Base-by-base conservation (phyloP, 345 rosid genomes). In the Anacardium occidentale region DNA sequence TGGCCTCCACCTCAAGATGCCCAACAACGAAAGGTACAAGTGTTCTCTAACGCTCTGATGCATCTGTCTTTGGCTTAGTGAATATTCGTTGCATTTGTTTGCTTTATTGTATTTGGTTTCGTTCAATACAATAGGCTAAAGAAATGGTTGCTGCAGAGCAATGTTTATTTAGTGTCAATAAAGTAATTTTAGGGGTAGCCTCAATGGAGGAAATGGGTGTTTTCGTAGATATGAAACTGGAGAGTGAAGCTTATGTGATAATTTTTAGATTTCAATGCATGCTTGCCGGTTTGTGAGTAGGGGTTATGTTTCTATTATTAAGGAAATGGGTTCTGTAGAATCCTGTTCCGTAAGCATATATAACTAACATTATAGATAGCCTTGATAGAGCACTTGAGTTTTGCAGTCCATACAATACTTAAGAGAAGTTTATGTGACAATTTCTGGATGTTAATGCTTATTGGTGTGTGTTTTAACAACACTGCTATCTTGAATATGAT, bases 1-100 rank as follows among this genome's bases (percentile, higher is more conserved):
- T 81, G 97, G 89, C 88, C 91, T 80, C 91, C 97, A 0, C 98
- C 98, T 3, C 92, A 80, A 24, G 98, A 90, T 78, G 83, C 81
- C 50, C 86, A 81, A 55, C 94, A 91, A 64, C 85, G 90, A 69
- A 88, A 94, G 97, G 97, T 92, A 66, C 52, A 18, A 50, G 53
- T 50, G 53, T 1, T 56, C 18, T 56, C 52, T 15, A 50, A 3
- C 15, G 53, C 7, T 56, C 13, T 62, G 7, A 29, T 34, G 4
- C 42, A 1, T 15, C 20, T 64, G 18, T 7, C 69, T 10, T 29
- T 32, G 14, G 40, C 25, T 24, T 14, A 42, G 25, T 34, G 20
- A 24, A 57, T 48, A 2, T 18, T 21, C 20, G 7, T 51, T 53
- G 44, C 62, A 50, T 40, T 18, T 64, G 64, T 37, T 10, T 20